Percentiles rank a stretch among this genome's conserved stretches.
Evolutionary conservation across 192 early-diverging fungal species (phyloP).

Genomic region (Coemansia sp.): DNA sequence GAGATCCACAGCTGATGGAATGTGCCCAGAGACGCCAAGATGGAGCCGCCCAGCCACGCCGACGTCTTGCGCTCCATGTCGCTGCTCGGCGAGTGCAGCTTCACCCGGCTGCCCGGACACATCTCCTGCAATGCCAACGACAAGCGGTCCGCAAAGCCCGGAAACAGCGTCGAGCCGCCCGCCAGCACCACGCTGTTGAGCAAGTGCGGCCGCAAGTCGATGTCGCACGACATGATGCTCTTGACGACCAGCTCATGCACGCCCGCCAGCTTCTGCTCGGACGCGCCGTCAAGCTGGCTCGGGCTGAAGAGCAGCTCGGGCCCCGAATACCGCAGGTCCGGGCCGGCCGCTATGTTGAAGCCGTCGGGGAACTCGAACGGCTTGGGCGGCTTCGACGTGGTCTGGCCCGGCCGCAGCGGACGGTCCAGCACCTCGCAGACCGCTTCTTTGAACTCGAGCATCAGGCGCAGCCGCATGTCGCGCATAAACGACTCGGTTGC

Average conservation of each 20-base stretch:
- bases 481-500: slow-evolving; percentile 61
- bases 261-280: slow-evolving; percentile 46
- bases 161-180: slow-evolving; percentile 84
- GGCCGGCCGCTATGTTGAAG: slow-evolving; percentile 78
- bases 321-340: slow-evolving; percentile 67
- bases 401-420: slow-evolving; percentile 18
- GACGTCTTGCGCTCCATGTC: slow-evolving; percentile 84
- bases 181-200: slow-evolving; percentile 82
- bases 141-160: slow-evolving; percentile 84
- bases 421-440: slow-evolving; percentile 73
- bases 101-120: slow-evolving; percentile 61
- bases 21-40: slow-evolving; percentile 89
- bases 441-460: slow-evolving; percentile 94
- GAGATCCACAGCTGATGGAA: slow-evolving; percentile 99
- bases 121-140: slow-evolving; percentile 28
- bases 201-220: slow-evolving; percentile 81
- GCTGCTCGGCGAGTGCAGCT: slow-evolving; percentile 74
- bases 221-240: slow-evolving; percentile 75
- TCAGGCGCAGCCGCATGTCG: slow-evolving; percentile 69
- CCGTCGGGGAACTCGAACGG: slow-evolving; percentile 95
- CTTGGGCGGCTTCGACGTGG: slow-evolving; percentile 68
- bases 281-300: slow-evolving; percentile 47
- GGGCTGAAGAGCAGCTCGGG: slow-evolving; percentile 91
- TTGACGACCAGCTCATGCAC: slow-evolving; percentile 73
- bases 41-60: slow-evolving; percentile 97